Base-by-base conservation (phyloP, 2,329 filamentous ascomycete genomes). In the Cladosporium sp. region DNA sequence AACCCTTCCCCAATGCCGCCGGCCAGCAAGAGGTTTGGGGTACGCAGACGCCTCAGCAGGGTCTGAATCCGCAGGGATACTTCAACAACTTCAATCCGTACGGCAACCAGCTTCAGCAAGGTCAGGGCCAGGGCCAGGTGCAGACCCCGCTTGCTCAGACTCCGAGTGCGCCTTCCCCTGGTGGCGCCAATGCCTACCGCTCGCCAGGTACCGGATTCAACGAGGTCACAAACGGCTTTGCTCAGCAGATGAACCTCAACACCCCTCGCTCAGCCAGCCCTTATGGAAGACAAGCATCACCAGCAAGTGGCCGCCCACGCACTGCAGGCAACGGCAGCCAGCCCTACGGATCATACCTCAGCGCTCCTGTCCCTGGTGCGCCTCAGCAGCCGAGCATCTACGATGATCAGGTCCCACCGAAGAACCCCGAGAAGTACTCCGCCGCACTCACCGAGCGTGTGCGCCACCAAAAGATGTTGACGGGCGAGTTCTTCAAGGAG, bases 401-500 rank as follows among this genome's bases (percentile, higher is more conserved):
- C 37, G 80, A 86, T 54, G 81, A 81, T 47, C 80, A 84, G 61
- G 86, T 90, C 48, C 90, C 95, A 57, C 80, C 88, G 61, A 80
- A 82, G 58, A 86, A 88, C 42, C 86, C 90, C 1, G 89, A 95
- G 66, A 84, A 89, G 60, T 95, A 92, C 71, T 89, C 90, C 3
- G 89, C 95, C 65, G 88, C 88, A 64, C 87, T 95, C 34, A 83
- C 86, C 51, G 90, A 93, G 65, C 75, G 82, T 62, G 79, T 81
- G 24, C 83, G 83, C 65, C 78, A 83, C 48, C 80, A 82, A 41
- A 83, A 84, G 63, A 78, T 83, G 60, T 69, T 85, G 58, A 82
- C 85, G 56, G 82, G 82, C 64, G 79, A 82, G 61, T 97, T 97
- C 76, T 99, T 97, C 82, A 95, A 95, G 73, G 92, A 99, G 72